Percentiles rank a stretch among this genome's conserved stretches.
Conservation (phyloP, 2,329 filamentous ascomycete genomes). For the Neonectria ditissima region DNA sequence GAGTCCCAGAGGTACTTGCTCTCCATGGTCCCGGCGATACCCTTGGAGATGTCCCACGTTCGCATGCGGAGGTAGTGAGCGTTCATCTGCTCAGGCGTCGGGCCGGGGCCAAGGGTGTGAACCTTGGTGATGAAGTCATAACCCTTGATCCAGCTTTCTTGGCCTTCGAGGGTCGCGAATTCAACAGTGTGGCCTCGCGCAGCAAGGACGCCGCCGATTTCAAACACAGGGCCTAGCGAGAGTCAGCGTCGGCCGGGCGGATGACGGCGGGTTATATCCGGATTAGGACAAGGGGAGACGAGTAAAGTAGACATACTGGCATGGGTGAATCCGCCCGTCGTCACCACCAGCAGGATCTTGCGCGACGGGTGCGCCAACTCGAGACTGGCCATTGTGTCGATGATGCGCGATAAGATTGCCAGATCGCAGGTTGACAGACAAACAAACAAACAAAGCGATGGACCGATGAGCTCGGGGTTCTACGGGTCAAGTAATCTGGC, state of each 20-base stretch:
- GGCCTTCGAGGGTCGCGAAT: constrained; percentile 51
- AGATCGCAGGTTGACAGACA: not conserved
- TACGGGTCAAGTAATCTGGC: not conserved
- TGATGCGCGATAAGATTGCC: not conserved
- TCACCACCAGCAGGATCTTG: constrained; percentile 47
- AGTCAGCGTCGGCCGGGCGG: not conserved
- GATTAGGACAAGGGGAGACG: not conserved
- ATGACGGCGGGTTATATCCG: not conserved
- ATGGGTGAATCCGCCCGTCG: constrained; percentile 50
- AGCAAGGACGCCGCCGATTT: constrained; percentile 46
- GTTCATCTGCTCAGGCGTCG: constrained; percentile 40
- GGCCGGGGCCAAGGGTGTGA: constrained; percentile 45
- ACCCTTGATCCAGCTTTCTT: constrained; percentile 48
- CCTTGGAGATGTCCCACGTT: constrained; percentile 46
- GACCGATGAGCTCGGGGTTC: not conserved
- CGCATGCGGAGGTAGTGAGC: constrained; percentile 50
- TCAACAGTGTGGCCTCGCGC: constrained; percentile 48
- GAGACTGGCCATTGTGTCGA: constrained; percentile 12
- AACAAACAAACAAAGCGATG: too few species aligned
- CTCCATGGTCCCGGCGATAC: constrained; percentile 43
- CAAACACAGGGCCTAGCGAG: constrained; percentile 44
- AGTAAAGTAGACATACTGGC: constrained; percentile 36
- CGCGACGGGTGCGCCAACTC: constrained; percentile 32
- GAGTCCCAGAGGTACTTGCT: constrained; percentile 51
- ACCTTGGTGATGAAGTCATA: constrained; percentile 46